Conservation (phyloP, 2,329 filamentous ascomycete genomes). For the Simplicillium aogashimaense region DNA sequence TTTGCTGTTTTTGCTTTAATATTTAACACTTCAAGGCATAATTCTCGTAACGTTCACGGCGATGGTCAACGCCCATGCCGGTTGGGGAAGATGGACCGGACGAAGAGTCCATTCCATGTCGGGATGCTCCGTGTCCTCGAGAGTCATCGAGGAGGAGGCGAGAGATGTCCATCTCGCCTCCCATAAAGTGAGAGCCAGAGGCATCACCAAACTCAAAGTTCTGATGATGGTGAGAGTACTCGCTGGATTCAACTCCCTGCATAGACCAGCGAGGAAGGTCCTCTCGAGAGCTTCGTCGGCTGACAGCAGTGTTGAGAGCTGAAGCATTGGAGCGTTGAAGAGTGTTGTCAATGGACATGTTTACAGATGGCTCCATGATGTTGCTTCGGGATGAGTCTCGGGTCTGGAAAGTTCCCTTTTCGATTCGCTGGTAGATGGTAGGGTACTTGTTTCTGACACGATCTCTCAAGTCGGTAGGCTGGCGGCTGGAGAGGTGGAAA, state of each 20-base stretch:
- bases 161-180: conserved; percentile 53
- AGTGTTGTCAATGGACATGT: conserved; percentile 37
- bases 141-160: conserved; percentile 48
- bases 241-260: conserved; percentile 20
- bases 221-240: conserved; percentile 13
- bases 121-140: conserved; percentile 16
- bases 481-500: conserved; percentile 47
- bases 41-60: conserved; percentile 9
- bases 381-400: conserved; percentile 30
- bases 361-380: conserved; percentile 41
- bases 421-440: conserved; percentile 44
- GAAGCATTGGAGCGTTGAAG: conserved; percentile 27
- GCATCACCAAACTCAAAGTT: conserved; percentile 35
- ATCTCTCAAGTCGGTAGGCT: conserved; percentile 54
- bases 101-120: conserved; percentile 16
- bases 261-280: conserved; percentile 35
- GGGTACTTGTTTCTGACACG: conserved; percentile 55
- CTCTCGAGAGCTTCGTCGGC: conserved; percentile 32
- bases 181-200: conserved; percentile 26
- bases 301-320: conserved; percentile 27
- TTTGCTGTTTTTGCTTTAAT: too few species aligned
- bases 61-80: conserved; percentile 8
- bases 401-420: conserved; percentile 40
- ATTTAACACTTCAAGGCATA: conserved; percentile 10
- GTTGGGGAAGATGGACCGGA: conserved; percentile 14